A percentile compares a stretch with the other conserved stretches of the same genome.
These are phyloP conservation scores for Apiotrichum brassicae DNA, from an alignment of 1,284 basidiomycete genomes.

Conservation along the genomic window DNA sequence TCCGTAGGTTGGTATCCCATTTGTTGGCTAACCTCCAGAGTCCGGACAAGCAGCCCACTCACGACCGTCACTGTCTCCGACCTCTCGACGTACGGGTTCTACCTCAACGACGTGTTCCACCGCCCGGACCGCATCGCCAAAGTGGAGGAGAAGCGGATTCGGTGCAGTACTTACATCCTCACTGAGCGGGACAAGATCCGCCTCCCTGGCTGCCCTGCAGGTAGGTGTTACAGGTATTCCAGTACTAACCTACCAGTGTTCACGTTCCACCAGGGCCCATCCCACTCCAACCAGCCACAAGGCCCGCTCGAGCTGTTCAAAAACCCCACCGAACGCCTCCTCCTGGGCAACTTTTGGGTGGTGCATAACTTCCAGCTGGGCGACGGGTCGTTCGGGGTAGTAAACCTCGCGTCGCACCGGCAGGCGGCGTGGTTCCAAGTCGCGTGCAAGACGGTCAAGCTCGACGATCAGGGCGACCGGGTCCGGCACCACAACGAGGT, in stretches of 20 bases:
- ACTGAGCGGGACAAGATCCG: slow-evolving; percentile 8
- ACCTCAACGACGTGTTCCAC: slow-evolving; percentile 62
- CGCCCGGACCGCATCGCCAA: slow-evolving; percentile 33
- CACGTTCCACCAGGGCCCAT: slow-evolving; percentile 9
- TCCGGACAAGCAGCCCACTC: slow-evolving; percentile 12
- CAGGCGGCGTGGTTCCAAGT: slow-evolving; percentile 58
- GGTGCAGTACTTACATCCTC: slow-evolving; percentile 8
- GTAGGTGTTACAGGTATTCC: not conserved
- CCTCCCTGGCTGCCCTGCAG: not conserved
- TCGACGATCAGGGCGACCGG: slow-evolving; percentile 39
- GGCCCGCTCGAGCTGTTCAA: not conserved
- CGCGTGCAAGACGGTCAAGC: slow-evolving; percentile 67
- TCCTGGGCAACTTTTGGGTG: slow-evolving; percentile 6
- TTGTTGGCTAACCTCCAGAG: slow-evolving; percentile 1
- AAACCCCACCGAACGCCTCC: not conserved
- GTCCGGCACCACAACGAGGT: slow-evolving; percentile 55
- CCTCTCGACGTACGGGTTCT: slow-evolving; percentile 66
- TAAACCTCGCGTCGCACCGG: slow-evolving; percentile 65
- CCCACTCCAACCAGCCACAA: not conserved
- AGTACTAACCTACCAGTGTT: not conserved
- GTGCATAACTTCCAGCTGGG: slow-evolving; percentile 26
- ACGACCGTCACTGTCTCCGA: slow-evolving; percentile 51
- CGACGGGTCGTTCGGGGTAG: slow-evolving; percentile 68
- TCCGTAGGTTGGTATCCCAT: slow-evolving; percentile 7
- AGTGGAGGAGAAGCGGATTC: slow-evolving; percentile 1